These are phyloP conservation scores for Taiozyma onychis DNA, from an alignment of 1,139 yeast species.

Conservation along the genomic window DNA sequence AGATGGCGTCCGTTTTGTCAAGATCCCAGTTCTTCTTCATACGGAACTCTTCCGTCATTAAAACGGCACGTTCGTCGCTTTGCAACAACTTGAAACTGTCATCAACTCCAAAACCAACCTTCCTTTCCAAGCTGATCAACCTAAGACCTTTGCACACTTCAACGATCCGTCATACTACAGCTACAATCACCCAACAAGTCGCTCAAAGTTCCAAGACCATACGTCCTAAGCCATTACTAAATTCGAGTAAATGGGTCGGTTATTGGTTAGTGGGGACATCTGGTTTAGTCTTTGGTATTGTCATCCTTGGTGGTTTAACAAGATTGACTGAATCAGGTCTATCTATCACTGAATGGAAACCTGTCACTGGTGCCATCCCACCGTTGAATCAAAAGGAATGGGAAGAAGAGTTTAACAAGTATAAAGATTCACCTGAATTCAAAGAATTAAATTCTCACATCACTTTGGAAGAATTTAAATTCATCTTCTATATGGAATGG, in stretches of 20 bases:
- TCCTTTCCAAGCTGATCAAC: background rate
- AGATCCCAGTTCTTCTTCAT: conserved; percentile 31
- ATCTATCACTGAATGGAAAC: conserved; percentile 97
- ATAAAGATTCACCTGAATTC: conserved; percentile 86
- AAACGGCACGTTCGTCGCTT: conserved; percentile 15
- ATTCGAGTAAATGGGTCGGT: conserved; percentile 53
- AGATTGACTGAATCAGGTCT: conserved; percentile 93
- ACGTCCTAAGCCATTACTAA: conserved; percentile 21
- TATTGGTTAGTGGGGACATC: conserved; percentile 92
- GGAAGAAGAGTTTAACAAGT: conserved; percentile 78
- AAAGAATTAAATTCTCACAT: conserved; percentile 85
- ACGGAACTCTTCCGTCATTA: conserved; percentile 22
- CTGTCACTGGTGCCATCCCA: conserved; percentile 92
- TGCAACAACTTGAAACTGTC: conserved; percentile 16
- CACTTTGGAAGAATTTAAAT: conserved; percentile 88
- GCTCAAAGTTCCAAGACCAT: background rate
- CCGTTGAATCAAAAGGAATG: conserved; percentile 78
- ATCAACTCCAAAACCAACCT: background rate
- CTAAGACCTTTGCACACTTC: background rate
- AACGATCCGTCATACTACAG: background rate
- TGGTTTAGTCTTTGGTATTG: conserved; percentile 88
- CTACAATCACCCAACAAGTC: background rate
- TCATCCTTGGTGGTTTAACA: conserved; percentile 93
- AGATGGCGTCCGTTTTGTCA: conserved; percentile 21
- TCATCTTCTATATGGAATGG: conserved; percentile 98